These are phyloP conservation scores for Solanum tarapatanum DNA, from an alignment of 257 asterid species.

Conservation along the genomic window DNA sequence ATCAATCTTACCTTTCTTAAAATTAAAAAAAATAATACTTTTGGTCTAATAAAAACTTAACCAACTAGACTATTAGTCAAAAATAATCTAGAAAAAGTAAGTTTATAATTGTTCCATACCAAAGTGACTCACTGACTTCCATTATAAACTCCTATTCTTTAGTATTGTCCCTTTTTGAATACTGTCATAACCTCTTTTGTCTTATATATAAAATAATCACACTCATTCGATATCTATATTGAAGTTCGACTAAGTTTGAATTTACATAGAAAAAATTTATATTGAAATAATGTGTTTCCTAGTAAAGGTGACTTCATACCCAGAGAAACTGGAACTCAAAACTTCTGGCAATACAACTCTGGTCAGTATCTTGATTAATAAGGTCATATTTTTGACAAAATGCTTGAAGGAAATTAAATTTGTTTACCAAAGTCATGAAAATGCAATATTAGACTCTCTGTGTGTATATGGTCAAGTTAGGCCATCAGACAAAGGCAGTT, in stretches of 20 bases:
- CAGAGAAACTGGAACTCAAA: no score
- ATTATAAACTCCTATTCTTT: not conserved
- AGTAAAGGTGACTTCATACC: no score
- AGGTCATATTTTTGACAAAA: not conserved
- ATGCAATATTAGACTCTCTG: not conserved
- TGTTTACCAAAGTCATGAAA: not conserved
- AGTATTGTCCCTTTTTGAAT: not conserved
- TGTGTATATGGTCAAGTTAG: not conserved
- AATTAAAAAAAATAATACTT: not conserved
- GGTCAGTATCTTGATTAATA: not conserved
- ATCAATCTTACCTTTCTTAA: not conserved
- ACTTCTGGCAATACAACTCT: no score
- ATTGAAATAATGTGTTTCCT: fast-evolving
- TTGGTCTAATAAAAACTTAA: not conserved
- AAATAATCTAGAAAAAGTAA: not conserved
- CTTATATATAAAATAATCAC: not conserved
- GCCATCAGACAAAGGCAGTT: conserved; percentile 1
- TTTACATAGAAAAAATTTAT: no score
- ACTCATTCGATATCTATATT: no score
- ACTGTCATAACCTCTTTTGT: conserved; percentile 1
- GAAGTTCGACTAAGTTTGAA: no score
- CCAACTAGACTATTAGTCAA: not conserved
- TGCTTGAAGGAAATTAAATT: not conserved
- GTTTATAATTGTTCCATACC: not conserved
- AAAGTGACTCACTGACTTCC: not conserved